Conservation (phyloP, 139 green algal species). For the Chlamydomonas sphaeroides region DNA sequence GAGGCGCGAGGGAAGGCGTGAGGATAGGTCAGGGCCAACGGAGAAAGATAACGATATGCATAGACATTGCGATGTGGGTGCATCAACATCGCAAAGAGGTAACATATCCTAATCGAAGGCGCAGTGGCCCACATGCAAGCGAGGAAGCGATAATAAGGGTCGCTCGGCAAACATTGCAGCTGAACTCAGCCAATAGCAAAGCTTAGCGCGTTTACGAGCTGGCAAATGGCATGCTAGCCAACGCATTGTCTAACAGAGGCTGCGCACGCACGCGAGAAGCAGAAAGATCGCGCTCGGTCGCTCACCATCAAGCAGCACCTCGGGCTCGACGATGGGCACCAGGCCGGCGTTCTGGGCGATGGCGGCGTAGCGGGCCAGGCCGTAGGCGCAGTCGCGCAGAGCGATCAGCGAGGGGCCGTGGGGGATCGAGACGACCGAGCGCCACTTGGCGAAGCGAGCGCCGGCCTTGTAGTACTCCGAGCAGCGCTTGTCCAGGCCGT, state of each 20-base stretch:
- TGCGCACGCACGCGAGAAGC: no score
- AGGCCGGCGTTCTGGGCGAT: slow-evolving; percentile 94
- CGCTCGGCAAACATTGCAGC: no score
- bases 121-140: background rate
- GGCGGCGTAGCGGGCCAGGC: slow-evolving; percentile 97
- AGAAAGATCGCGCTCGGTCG: slow-evolving; percentile 2
- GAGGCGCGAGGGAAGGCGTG: no score
- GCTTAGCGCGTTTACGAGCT: no score
- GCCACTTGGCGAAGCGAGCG: slow-evolving; percentile 98
- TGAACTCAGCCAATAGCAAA: no score
- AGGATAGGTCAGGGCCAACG: slow-evolving; percentile 5
- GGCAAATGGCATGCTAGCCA: no score
- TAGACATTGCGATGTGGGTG: no score
- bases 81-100: no score
- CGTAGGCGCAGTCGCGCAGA: slow-evolving; percentile 92
- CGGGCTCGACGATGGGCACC: slow-evolving; percentile 98
- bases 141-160: no score
- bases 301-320: slow-evolving; percentile 95
- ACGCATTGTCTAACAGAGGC: no score
- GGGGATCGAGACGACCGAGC: slow-evolving; percentile 93
- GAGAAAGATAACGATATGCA: slow-evolving; percentile 9
- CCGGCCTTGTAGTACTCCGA: slow-evolving; percentile 98
- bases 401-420: slow-evolving; percentile 82
- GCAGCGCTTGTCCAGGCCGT: slow-evolving; percentile 91
- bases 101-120: no score